These are phyloP conservation scores for Leptographium galeiforme DNA, from an alignment of 2,329 filamentous ascomycete genomes.

Conservation along the genomic window DNA sequence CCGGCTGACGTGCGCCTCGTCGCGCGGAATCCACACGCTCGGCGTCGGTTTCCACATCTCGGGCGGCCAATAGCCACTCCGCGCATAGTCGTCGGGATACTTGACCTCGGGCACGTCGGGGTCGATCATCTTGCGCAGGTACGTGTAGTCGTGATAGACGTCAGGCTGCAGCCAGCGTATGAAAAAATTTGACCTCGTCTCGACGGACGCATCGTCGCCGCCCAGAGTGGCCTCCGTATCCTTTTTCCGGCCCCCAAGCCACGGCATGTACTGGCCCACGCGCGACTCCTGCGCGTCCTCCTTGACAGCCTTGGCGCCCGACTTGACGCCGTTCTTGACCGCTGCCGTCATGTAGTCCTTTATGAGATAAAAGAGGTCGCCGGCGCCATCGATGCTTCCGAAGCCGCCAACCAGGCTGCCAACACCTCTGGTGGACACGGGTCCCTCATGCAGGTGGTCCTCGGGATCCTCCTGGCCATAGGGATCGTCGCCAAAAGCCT, in stretches of 20 bases:
- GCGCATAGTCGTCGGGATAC: constrained; percentile 27
- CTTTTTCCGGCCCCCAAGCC: not conserved
- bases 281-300: constrained; percentile 18
- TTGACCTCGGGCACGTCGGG: constrained; percentile 1
- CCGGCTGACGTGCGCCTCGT: constrained; percentile 52
- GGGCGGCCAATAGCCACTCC: constrained; percentile 58
- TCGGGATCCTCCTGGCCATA: constrained; percentile 17
- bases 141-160: constrained; percentile 45
- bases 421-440: constrained; percentile 1
- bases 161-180: constrained; percentile 43
- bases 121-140: constrained; percentile 31
- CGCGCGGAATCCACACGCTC: constrained; percentile 63
- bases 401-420: constrained; percentile 1
- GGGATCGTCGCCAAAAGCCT: constrained; percentile 16
- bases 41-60: constrained; percentile 48
- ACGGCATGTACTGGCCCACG: constrained; percentile 4
- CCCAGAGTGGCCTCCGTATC: no score
- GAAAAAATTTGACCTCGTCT: constrained; percentile 33
- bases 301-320: constrained; percentile 11
- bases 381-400: constrained; percentile 16
- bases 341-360: constrained; percentile 12
- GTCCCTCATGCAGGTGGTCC: constrained; percentile 15
- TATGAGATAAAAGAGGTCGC: constrained; percentile 14
- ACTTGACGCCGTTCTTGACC: constrained; percentile 11
- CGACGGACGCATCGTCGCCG: not conserved